Conservation (phyloP, 139 green algal genomes). For the Coccomyxa sp. region DNA sequence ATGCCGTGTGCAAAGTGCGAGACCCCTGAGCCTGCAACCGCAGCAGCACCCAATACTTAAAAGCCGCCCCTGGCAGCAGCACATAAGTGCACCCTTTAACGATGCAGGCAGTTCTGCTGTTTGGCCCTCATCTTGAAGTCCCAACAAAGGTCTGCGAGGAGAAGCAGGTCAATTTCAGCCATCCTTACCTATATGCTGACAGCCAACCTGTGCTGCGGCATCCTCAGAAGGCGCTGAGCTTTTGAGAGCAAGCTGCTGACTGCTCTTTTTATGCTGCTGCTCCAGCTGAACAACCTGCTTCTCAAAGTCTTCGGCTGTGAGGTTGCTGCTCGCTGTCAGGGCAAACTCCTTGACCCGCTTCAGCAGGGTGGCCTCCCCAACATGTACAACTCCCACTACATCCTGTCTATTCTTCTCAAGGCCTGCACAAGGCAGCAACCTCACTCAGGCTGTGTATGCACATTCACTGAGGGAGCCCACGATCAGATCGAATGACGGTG, state of each 20-base stretch:
- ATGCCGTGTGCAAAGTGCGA: slow-evolving; percentile 54
- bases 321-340: slow-evolving; percentile 33
- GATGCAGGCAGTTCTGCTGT: background rate
- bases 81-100: background rate
- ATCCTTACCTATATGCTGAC: background rate
- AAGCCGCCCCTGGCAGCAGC: background rate
- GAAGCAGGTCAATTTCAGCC: background rate
- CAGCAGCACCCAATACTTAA: slow-evolving; percentile 2
- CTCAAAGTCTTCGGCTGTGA: slow-evolving; percentile 70
- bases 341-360: slow-evolving; percentile 84
- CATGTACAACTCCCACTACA: slow-evolving; percentile 80
- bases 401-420: slow-evolving; percentile 71
- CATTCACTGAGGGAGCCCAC: background rate
- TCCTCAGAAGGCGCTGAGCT: no score
- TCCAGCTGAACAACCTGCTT: slow-evolving; percentile 12
- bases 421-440: slow-evolving; percentile 6
- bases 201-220: background rate
- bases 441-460: background rate
- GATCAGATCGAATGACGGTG: background rate
- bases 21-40: no score
- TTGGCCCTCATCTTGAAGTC: background rate
- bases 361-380: slow-evolving; percentile 86
- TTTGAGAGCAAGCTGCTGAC: no score
- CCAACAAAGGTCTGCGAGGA: no score
- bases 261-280: slow-evolving; percentile 5